Percentiles rank a stretch among this genome's conserved stretches.
Conservation (phyloP, 805 yeast genomes). For the Ascoidea tarda region DNA sequence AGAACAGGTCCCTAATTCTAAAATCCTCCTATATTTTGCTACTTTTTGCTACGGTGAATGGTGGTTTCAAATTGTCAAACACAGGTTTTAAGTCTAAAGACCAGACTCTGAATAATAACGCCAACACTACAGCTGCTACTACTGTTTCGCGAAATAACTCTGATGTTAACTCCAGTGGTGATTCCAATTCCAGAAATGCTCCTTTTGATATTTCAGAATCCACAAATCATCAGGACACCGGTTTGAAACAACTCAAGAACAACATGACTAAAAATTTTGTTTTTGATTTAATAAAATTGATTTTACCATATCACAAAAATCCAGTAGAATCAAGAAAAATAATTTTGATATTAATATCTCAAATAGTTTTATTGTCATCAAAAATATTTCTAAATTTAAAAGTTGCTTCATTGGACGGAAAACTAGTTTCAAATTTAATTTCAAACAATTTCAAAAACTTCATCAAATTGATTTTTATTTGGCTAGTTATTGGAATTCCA, state of each 20-base stretch:
- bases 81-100: too few relatives aligned
- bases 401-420: slow-evolving; percentile 81
- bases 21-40: not conserved
- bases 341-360: slow-evolving; percentile 25
- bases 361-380: slow-evolving; percentile 42
- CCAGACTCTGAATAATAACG: too few relatives aligned
- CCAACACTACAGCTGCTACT: too few relatives aligned
- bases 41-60: not conserved
- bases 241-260: too few relatives aligned
- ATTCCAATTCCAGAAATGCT: too few relatives aligned
- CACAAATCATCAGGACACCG: too few relatives aligned
- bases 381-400: slow-evolving; percentile 67
- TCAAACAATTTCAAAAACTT: slow-evolving; percentile 54
- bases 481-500: slow-evolving; percentile 83
- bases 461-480: slow-evolving; percentile 43
- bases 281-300: slow-evolving; percentile 10
- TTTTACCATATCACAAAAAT: slow-evolving; percentile 1
- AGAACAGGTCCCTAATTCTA: not conserved
- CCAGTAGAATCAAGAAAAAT: slow-evolving; percentile 15
- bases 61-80: not conserved
- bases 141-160: too few relatives aligned
- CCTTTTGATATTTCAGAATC: too few relatives aligned
- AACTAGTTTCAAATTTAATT: slow-evolving; percentile 68
- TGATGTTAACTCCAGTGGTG: too few relatives aligned
- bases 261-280: too few relatives aligned